phyloP scores from a whole-genome alignment of 164 flowering plant genomes.

The Piper betle region DNA sequence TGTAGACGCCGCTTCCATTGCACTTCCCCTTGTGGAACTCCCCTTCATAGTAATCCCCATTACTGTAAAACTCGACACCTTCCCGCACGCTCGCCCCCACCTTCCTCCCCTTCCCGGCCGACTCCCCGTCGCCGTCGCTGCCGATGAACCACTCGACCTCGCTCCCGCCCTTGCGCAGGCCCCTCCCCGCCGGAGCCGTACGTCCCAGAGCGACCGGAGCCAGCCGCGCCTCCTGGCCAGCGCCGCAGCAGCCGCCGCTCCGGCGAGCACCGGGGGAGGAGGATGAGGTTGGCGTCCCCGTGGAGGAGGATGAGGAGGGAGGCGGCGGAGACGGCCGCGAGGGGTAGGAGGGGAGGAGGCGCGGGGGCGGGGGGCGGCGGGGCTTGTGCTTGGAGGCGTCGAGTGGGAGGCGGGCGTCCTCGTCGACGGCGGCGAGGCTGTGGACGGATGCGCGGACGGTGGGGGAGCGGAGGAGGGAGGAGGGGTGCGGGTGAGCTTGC shows the following conservation, averaged over 20 bases:
- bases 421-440: conserved; percentile 42
- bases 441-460: conserved; percentile 75
- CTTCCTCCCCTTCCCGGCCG: conserved; percentile 1
- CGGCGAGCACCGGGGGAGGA: conserved; percentile 42
- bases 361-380: conserved; percentile 17
- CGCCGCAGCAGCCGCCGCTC: background rate
- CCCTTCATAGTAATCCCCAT: conserved; percentile 90
- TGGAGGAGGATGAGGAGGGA: conserved; percentile 24
- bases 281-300: conserved; percentile 51
- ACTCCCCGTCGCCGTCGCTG: background rate
- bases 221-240: conserved; percentile 19
- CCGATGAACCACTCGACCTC: conserved; percentile 83
- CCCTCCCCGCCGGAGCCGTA: conserved; percentile 12
- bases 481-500: conserved; percentile 61
- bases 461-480: conserved; percentile 78
- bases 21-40: conserved; percentile 75
- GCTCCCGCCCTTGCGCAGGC: conserved; percentile 8
- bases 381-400: conserved; percentile 9
- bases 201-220: conserved; percentile 17
- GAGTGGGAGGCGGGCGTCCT: conserved; percentile 17
- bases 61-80: conserved; percentile 79
- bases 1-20: conserved; percentile 86
- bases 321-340: conserved; percentile 7
- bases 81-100: conserved; percentile 25
- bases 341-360: conserved; percentile 6